These are phyloP conservation scores for Chalaropsis thielavioides DNA, from an alignment of 2,329 filamentous ascomycete genomes.

Conservation along the genomic window DNA sequence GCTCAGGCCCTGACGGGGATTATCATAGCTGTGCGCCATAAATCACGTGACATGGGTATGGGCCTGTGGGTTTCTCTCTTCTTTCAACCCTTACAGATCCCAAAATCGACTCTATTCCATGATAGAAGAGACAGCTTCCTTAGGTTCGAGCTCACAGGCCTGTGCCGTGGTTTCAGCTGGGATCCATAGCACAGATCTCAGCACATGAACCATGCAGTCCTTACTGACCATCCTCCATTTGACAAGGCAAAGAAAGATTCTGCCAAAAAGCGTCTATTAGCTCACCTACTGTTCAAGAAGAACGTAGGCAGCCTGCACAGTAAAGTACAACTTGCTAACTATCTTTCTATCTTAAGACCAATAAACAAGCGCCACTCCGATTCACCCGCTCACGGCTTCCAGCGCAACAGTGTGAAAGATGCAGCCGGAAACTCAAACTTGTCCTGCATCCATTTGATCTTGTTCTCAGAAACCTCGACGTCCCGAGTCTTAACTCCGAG, in stretches of 20 bases:
- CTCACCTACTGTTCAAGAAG: too few relatives aligned
- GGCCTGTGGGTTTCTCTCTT: background rate
- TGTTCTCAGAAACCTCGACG: constrained; percentile 30
- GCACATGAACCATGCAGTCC: too few relatives aligned
- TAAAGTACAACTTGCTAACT: too few relatives aligned
- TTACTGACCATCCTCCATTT: too few relatives aligned
- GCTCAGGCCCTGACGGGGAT: background rate
- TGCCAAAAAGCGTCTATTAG: too few relatives aligned
- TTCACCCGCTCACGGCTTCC: constrained; percentile 28
- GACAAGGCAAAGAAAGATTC: too few relatives aligned
- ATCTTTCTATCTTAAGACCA: too few relatives aligned
- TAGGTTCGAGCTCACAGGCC: too few relatives aligned
- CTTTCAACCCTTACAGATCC: background rate
- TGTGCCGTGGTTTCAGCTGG: background rate
- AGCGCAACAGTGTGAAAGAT: constrained; percentile 50
- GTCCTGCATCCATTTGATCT: constrained; percentile 43
- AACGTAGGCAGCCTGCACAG: too few relatives aligned
- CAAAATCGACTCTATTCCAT: too few relatives aligned
- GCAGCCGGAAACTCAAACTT: constrained; percentile 50
- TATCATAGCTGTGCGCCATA: background rate
- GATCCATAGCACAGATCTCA: too few relatives aligned
- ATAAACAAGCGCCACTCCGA: background rate
- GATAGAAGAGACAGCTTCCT: too few relatives aligned
- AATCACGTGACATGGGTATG: background rate
- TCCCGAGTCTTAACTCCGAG: constrained; percentile 43